Evolutionary conservation across 1,139 yeast species (phyloP), one percentile per base, ranked within the genome.

Genomic region (Groenewaldozyma sp.): DNA sequence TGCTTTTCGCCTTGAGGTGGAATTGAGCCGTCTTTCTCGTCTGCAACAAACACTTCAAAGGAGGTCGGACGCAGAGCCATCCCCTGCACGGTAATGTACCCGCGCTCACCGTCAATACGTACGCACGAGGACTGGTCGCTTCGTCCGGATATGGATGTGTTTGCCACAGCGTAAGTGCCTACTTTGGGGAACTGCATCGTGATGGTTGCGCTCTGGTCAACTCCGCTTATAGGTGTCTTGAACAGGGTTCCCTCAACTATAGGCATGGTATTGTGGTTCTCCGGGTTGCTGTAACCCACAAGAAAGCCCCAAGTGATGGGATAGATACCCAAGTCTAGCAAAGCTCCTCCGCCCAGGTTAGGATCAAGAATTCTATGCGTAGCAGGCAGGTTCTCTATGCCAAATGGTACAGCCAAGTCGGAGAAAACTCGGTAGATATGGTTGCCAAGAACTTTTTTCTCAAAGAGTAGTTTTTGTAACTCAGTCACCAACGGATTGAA

Each of bases 241-340:
- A 46, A 44, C 37, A 47, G 49, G 29, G 44, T 40, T 20, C 50
- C 46, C 24, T 29, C 27, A 28, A 42, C 48, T 27, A 40, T 42
- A 22, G 56, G 55, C 4, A 53, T 46, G 31, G 46, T 39, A 10
- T 46, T 26, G 39, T 51, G 44, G 43, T 58, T 54, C 24, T 49
- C 54, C 3, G 63, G 63, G 37, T 55, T 55, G 14, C 52, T 49
- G 40, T 50, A 57, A 31, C 57, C 48, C 24, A 56, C 47, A 31
- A 61, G 35, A 31, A 61, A 49, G 3, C 58, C 49, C 61, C 76
- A 48, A 4, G 78, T 75, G 40, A 75, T 51, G 4, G 77, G 63
- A 49, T 77, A 77, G 35, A 76, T 67, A 2, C 83, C 82, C 43
- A 76, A 62, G 50, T 76, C 83, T 47, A 76, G 65, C 36, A 75